phyloP scores from a whole-genome alignment of 805 yeast species.

The Lipomyces mesembrius region DNA sequence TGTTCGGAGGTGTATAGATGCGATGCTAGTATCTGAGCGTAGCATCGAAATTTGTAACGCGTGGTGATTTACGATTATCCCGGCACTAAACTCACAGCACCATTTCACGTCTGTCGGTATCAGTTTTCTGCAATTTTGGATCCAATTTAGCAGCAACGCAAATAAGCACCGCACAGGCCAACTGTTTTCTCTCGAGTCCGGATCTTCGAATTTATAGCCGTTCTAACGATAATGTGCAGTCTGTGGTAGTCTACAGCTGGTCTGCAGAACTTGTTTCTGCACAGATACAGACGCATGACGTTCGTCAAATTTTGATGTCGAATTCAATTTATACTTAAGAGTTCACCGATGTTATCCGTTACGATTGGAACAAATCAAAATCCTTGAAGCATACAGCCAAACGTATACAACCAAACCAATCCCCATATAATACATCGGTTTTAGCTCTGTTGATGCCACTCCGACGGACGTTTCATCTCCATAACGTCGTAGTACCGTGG shows the following conservation, averaged over 20 bases:
- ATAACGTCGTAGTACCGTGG: constrained; percentile 44
- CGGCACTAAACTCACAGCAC: too few relatives aligned
- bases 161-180: too few relatives aligned
- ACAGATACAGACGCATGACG: neutral
- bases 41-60: too few relatives aligned
- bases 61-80: too few relatives aligned
- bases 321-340: neutral
- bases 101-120: too few relatives aligned
- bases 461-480: constrained; percentile 35
- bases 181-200: neutral
- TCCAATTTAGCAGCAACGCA: too few relatives aligned
- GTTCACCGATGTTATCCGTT: neutral
- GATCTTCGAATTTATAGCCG: neutral
- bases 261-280: neutral
- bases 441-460: constrained; percentile 37
- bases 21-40: too few relatives aligned
- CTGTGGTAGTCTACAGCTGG: neutral
- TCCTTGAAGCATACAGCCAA: neutral
- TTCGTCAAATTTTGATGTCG: neutral
- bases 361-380: neutral
- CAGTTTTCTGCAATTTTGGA: too few relatives aligned
- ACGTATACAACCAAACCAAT: too few relatives aligned
- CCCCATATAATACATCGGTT: neutral
- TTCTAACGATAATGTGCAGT: neutral
- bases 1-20: too few relatives aligned